Evolutionary conservation across 2,329 filamentous ascomycete species (phyloP).

Genomic region (Botryotinia narcissicola): DNA sequence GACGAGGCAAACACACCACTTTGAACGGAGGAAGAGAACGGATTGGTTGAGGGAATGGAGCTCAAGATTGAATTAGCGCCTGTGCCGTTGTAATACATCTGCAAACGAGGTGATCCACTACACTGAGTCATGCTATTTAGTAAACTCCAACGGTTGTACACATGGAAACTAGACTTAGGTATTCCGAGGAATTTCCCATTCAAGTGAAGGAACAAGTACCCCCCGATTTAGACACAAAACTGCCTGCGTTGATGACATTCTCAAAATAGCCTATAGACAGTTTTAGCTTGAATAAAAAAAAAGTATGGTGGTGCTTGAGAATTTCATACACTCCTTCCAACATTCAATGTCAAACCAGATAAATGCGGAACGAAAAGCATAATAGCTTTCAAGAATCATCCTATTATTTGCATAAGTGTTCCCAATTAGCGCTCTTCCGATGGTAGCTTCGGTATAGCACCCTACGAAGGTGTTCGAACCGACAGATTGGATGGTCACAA

Average conservation of each 20-base stretch:
- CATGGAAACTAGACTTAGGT: background rate
- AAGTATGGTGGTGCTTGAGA: background rate
- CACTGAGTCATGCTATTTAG: constrained; percentile 23
- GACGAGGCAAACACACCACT: background rate
- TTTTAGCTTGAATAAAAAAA: background rate
- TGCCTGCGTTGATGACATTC: constrained; percentile 28
- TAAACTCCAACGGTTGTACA: background rate
- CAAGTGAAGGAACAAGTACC: constrained; percentile 7
- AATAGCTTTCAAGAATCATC: constrained; percentile 36
- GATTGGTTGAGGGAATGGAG: background rate
- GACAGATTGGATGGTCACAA: constrained; percentile 19
- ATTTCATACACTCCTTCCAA: constrained; percentile 32
- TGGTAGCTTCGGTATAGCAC: constrained; percentile 39
- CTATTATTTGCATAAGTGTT: constrained; percentile 27
- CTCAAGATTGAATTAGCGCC: constrained; percentile 12
- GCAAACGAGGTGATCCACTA: constrained; percentile 28
- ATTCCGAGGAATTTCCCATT: constrained; percentile 5
- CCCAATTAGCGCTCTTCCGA: constrained; percentile 31
- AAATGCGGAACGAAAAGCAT: constrained; percentile 32
- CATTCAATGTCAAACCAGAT: constrained; percentile 40
- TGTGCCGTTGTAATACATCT: constrained; percentile 25
- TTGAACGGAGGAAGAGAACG: background rate
- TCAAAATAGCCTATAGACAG: constrained; percentile 33
- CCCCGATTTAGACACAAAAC: constrained; percentile 17
- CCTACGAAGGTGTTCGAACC: constrained; percentile 29